Conservation (phyloP, 352 stramenopile species). For the Globisporangium okanoganense region DNA sequence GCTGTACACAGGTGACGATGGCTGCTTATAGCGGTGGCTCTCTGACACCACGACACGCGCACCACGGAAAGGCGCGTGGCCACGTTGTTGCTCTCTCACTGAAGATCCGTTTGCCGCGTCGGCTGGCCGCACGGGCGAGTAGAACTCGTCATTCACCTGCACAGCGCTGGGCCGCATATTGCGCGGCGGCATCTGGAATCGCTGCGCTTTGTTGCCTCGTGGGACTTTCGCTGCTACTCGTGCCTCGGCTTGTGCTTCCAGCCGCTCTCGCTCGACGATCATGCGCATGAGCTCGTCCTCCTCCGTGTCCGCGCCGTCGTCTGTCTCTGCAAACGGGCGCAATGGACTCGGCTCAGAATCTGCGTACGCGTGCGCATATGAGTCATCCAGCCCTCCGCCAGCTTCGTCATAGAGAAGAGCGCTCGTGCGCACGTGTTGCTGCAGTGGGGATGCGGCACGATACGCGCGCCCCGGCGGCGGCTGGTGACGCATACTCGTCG, state of each 20-base stretch:
- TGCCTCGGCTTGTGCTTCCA: constrained; percentile 12
- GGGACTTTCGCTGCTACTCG: constrained; percentile 14
- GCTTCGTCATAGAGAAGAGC: neutral
- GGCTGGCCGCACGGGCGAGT: constrained; percentile 27
- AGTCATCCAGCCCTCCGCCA: neutral
- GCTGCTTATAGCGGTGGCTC: neutral
- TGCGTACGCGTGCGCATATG: constrained; percentile 1
- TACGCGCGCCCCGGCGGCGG: neutral
- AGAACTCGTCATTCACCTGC: constrained; percentile 19
- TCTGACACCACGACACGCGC: constrained; percentile 1
- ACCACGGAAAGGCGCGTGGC: constrained; percentile 11
- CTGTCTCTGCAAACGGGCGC: neutral
- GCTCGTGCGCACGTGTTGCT: neutral
- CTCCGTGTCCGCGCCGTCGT: constrained; percentile 16
- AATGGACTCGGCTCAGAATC: constrained; percentile 13
- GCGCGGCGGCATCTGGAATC: neutral
- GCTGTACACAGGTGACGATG: neutral
- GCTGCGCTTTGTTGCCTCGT: neutral
- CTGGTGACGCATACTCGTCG: neutral
- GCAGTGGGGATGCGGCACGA: neutral
- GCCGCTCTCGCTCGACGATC: constrained; percentile 30
- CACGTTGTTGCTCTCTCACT: neutral
- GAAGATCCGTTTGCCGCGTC: neutral
- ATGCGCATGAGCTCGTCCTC: constrained; percentile 42
- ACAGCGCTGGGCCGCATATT: neutral